Evolutionary conservation across 306 rosid species (phyloP).

Genomic region (Quercus gilva): DNA sequence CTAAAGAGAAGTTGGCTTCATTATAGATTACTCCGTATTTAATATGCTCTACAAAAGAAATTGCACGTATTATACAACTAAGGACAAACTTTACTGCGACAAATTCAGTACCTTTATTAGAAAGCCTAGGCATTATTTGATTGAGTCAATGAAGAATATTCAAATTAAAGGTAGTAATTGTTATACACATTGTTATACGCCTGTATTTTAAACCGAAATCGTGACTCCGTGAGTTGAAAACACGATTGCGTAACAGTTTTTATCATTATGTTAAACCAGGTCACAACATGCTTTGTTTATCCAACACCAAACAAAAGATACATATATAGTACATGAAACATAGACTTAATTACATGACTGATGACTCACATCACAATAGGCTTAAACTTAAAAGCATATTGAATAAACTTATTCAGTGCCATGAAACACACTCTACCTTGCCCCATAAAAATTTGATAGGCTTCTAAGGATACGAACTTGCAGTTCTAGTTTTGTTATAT

Average conservation of each 20-base stretch:
- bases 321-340: not conserved
- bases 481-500: not conserved
- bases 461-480: not conserved
- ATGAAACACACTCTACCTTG: not conserved
- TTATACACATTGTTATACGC: too few relatives aligned
- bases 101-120: not conserved
- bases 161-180: too few relatives aligned
- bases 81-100: not conserved
- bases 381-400: not conserved
- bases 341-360: not conserved
- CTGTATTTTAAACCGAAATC: too few relatives aligned
- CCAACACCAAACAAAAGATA: not conserved
- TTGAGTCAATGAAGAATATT: too few relatives aligned
- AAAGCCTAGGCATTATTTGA: too few relatives aligned
- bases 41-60: too few relatives aligned
- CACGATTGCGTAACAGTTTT: too few relatives aligned
- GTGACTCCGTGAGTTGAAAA: too few relatives aligned
- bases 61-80: not conserved
- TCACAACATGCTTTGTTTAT: not conserved
- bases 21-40: too few relatives aligned
- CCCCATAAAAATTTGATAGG: not conserved
- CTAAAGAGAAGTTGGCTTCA: too few relatives aligned
- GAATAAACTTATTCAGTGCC: not conserved
- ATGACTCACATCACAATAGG: not conserved
- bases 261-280: not conserved